Evolutionary conservation across 345 rosid genomes (phyloP).

Genomic region (Citrus maxima): DNA sequence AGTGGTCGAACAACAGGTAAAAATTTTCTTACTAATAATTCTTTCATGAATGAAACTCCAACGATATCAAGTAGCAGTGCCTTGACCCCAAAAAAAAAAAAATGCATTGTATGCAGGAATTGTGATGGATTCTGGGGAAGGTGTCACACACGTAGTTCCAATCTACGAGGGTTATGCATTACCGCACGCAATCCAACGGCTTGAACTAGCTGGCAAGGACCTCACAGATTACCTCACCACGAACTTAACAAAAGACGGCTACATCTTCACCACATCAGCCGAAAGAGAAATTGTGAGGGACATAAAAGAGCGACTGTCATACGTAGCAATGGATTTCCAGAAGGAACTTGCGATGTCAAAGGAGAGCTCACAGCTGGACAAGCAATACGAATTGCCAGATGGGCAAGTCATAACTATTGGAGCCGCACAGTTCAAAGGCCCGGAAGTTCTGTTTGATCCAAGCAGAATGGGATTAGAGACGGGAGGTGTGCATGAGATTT

Average conservation of each 20-base stretch:
- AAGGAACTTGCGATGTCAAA: constrained; percentile 39
- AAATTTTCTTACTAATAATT: background rate
- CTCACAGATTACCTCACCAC: constrained; percentile 16
- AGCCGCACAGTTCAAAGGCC: constrained; percentile 43
- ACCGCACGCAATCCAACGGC: constrained; percentile 22
- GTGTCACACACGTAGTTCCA: constrained; percentile 25
- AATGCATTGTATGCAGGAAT: constrained; percentile 1
- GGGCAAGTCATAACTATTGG: constrained; percentile 17
- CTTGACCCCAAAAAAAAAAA: no score
- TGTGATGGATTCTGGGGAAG: constrained; percentile 28
- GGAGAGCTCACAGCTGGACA: constrained; percentile 38
- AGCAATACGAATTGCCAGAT: constrained; percentile 40
- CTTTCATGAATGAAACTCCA: no score
- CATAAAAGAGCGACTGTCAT: constrained; percentile 47
- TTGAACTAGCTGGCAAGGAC: constrained; percentile 27
- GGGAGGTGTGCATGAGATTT: constrained; percentile 43
- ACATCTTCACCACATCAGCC: constrained; percentile 38
- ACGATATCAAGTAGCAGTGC: no score
- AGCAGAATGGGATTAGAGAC: constrained; percentile 39
- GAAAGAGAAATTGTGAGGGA: constrained; percentile 47
- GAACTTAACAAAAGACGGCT: constrained; percentile 27
- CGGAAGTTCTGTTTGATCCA: constrained; percentile 51
- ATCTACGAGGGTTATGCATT: constrained; percentile 29
- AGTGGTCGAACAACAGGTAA: constrained; percentile 24
- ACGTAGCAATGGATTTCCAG: constrained; percentile 41